phyloP scores from a whole-genome alignment of 352 stramenopile genomes.

The Globisporangium polare region DNA sequence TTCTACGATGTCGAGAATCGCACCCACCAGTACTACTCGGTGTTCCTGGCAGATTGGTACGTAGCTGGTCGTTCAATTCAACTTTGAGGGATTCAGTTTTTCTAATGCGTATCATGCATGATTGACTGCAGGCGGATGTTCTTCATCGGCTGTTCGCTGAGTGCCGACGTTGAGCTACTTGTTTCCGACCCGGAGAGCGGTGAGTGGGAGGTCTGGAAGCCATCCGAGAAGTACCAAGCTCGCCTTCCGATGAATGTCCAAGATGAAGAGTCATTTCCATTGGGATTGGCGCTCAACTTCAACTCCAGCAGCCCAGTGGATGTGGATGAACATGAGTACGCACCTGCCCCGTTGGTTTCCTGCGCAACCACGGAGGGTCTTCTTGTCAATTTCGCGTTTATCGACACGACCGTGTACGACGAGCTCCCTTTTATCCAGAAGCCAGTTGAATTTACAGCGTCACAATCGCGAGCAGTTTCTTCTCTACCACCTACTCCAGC shows the following conservation, averaged over 20 bases:
- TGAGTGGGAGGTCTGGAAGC: constrained; percentile 73
- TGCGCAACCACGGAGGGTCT: constrained; percentile 59
- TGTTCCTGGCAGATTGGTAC: constrained; percentile 59
- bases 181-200: constrained; percentile 54
- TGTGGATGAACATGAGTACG: constrained; percentile 47
- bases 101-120: background rate
- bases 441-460: constrained; percentile 19
- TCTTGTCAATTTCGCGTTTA: constrained; percentile 63
- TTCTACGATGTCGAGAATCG: constrained; percentile 56
- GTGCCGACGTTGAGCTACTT: constrained; percentile 73
- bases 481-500: background rate
- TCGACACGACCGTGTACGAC: constrained; percentile 55
- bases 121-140: constrained; percentile 60
- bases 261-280: constrained; percentile 66
- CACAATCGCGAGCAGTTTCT: background rate
- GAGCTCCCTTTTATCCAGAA: constrained; percentile 42
- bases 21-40: constrained; percentile 62
- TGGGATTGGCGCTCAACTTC: constrained; percentile 53
- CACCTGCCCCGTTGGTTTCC: constrained; percentile 46
- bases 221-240: constrained; percentile 69
- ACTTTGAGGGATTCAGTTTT: background rate
- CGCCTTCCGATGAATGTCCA: constrained; percentile 65
- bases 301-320: constrained; percentile 44
- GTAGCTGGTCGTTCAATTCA: constrained; percentile 1
- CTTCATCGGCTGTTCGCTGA: constrained; percentile 73